Conservation (phyloP, 257 asterid species). For the Gentiana dahurica region DNA sequence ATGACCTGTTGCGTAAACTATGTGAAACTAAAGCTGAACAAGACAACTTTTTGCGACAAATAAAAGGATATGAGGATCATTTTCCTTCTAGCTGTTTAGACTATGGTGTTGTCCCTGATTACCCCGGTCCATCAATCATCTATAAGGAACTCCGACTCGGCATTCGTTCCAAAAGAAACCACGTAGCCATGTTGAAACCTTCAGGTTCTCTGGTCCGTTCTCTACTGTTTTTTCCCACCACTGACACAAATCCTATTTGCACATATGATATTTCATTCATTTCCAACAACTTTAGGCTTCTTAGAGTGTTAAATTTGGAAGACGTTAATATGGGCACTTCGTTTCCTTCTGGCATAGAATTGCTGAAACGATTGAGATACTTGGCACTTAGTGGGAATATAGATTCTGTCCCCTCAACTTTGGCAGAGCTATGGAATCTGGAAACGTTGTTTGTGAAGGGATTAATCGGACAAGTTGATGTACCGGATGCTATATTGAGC, state of each 20-base stretch:
- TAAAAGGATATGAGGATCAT: background rate
- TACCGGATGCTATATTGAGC: background rate
- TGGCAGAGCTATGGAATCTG: constrained; percentile 1
- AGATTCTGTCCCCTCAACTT: background rate
- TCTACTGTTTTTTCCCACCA: background rate
- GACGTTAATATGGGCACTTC: background rate
- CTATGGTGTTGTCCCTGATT: background rate
- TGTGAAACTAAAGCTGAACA: background rate
- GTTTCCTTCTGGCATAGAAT: background rate
- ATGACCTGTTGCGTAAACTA: background rate
- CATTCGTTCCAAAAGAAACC: constrained; percentile 1
- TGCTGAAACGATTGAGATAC: background rate
- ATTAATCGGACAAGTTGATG: background rate
- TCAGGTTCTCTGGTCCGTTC: background rate
- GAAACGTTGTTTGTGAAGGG: constrained; percentile 2
- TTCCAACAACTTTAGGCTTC: background rate
- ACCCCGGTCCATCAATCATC: background rate
- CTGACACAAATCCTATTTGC: background rate
- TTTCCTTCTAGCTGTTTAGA: background rate
- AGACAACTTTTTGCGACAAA: background rate
- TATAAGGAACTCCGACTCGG: background rate
- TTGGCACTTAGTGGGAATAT: background rate
- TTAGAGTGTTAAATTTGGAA: constrained; percentile 2
- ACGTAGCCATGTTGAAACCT: constrained; percentile 1
- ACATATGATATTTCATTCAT: background rate